Evolutionary conservation across 352 stramenopile species (phyloP).

Genomic region (Globisporangium nodosum): DNA sequence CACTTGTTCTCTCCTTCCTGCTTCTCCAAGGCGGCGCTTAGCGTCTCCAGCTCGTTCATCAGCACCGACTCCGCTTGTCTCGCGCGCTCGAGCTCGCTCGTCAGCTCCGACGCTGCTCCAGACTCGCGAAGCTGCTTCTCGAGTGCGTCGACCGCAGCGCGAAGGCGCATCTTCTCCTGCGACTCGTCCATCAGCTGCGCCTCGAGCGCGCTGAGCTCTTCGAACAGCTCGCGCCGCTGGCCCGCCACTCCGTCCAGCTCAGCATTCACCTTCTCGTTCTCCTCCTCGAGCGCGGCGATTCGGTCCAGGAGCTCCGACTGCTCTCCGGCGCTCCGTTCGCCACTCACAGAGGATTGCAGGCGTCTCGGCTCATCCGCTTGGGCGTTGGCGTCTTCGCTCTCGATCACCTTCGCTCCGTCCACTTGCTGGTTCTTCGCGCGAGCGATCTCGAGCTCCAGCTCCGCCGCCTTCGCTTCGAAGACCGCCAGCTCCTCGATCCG

Average conservation of each 20-base stretch:
- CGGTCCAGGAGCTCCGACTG: background rate
- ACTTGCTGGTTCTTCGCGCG: background rate
- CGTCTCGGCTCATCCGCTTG: background rate
- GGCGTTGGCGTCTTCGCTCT: background rate
- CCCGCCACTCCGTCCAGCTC: constrained; percentile 25
- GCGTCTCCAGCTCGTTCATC: constrained; percentile 5
- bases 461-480: constrained; percentile 4
- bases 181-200: constrained; percentile 46
- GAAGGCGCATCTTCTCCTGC: constrained; percentile 27
- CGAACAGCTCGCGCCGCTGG: constrained; percentile 33
- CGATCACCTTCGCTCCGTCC: background rate
- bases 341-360: background rate
- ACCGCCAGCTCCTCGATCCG: constrained; percentile 17
- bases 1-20: constrained; percentile 8
- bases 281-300: constrained; percentile 11
- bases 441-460: constrained; percentile 7
- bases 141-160: constrained; percentile 8
- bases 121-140: constrained; percentile 9
- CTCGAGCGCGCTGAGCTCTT: constrained; percentile 43
- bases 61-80: constrained; percentile 4
- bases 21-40: constrained; percentile 4
- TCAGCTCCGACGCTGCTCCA: background rate
- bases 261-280: constrained; percentile 16
- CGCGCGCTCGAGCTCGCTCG: constrained; percentile 5
- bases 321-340: background rate